Evolutionary conservation across 805 yeast genomes (phyloP).

Genomic region (Debaryomyces castellii): DNA sequence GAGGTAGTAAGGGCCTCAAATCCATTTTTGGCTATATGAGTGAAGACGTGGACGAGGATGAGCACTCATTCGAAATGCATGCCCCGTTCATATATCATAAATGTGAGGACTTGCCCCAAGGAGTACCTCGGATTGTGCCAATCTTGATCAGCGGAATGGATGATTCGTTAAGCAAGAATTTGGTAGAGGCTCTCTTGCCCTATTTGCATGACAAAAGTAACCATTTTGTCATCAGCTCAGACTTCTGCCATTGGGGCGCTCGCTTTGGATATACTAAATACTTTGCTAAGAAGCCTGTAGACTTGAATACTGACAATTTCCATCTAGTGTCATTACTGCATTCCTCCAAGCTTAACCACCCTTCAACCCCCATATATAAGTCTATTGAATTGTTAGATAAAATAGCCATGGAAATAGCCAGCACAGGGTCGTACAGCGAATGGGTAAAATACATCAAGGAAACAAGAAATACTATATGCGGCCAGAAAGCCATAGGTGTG

Average conservation of each 20-base stretch:
- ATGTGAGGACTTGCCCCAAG: slow-evolving; percentile 30
- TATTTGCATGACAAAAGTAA: slow-evolving; percentile 53
- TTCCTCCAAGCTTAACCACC: slow-evolving; percentile 8
- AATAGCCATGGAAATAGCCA: slow-evolving; percentile 62
- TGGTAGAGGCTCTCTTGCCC: slow-evolving; percentile 52
- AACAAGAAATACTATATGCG: slow-evolving; percentile 92
- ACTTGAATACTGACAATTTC: slow-evolving; percentile 19
- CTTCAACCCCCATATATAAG: slow-evolving; percentile 54
- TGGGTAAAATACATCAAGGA: slow-evolving; percentile 67
- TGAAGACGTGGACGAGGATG: slow-evolving; percentile 66
- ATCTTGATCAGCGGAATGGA: slow-evolving; percentile 71
- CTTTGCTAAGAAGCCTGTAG: slow-evolving; percentile 10
- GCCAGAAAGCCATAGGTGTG: slow-evolving; percentile 77
- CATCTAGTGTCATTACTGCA: slow-evolving; percentile 13
- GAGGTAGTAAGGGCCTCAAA: slow-evolving; percentile 16
- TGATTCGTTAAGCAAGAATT: slow-evolving; percentile 36
- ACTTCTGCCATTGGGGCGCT: slow-evolving; percentile 90
- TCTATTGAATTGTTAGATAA: slow-evolving; percentile 76
- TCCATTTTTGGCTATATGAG: slow-evolving; percentile 56
- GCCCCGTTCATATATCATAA: slow-evolving; percentile 66
- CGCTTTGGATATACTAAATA: slow-evolving; percentile 45
- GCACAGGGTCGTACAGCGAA: slow-evolving; percentile 50
- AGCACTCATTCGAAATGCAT: slow-evolving; percentile 95
- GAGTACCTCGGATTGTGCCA: slow-evolving; percentile 64
- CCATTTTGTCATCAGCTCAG: slow-evolving; percentile 81